Evolutionary conservation across 768 basidiomycete genomes (phyloP).

Genomic region (Boletus sp.): DNA sequence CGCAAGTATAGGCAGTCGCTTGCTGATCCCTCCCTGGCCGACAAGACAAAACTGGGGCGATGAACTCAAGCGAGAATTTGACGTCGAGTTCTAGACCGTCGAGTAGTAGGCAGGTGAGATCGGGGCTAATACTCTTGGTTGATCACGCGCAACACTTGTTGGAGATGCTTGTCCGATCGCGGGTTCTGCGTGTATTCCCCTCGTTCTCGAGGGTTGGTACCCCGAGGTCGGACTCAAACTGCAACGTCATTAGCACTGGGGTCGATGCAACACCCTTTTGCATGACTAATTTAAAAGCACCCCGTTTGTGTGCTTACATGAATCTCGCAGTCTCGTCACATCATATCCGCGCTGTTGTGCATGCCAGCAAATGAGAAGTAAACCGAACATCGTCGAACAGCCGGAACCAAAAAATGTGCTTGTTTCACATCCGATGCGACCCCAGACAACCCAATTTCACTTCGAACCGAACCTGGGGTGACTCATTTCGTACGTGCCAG

Average conservation of each 20-base stretch:
- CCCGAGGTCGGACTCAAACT: slow-evolving; percentile 5
- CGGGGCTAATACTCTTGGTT: slow-evolving; percentile 4
- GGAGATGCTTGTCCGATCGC: slow-evolving; percentile 5
- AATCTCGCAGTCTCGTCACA: slow-evolving; percentile 5
- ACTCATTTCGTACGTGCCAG: neutral
- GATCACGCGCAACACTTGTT: slow-evolving; percentile 4
- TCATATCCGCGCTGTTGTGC: slow-evolving; percentile 11
- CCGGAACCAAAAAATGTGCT: slow-evolving; percentile 1
- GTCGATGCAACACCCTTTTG: slow-evolving; percentile 8
- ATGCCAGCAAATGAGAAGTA: neutral
- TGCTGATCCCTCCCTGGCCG: slow-evolving; percentile 20
- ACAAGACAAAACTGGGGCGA: slow-evolving; percentile 27
- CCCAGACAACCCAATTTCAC: slow-evolving; percentile 10
- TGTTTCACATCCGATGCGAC: slow-evolving; percentile 20
- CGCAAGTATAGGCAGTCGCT: slow-evolving; percentile 16
- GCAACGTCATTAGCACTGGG: slow-evolving; percentile 19
- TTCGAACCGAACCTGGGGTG: slow-evolving; percentile 6
- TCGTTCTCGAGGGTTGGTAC: slow-evolving; percentile 17
- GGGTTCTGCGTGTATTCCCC: slow-evolving; percentile 7
- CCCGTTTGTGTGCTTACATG: slow-evolving; percentile 13
- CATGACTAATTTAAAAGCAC: slow-evolving; percentile 16
- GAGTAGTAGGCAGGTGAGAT: slow-evolving; percentile 11
- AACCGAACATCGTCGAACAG: neutral
- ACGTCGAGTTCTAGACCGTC: slow-evolving; percentile 27
- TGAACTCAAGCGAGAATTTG: slow-evolving; percentile 28